A percentile compares a stretch with the other conserved stretches of the same genome.
Conservation (phyloP, 768 basidiomycete genomes). For the Macrolepiota albuminosa region DNA sequence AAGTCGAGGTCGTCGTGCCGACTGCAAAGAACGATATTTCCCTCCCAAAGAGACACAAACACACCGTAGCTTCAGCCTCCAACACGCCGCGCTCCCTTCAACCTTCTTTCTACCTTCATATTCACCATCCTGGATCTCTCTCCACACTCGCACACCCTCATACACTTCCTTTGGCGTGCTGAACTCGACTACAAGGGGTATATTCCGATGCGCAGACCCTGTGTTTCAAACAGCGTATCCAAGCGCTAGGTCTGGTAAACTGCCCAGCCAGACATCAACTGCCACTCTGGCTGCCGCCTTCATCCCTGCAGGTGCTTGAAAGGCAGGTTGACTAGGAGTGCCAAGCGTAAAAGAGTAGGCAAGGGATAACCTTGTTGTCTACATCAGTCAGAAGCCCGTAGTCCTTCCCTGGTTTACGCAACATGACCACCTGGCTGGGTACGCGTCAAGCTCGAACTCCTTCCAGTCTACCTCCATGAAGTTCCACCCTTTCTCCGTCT, state of each 20-base stretch:
- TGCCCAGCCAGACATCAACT: constrained; percentile 34
- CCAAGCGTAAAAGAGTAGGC: constrained; percentile 77
- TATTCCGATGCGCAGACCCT: constrained; percentile 28
- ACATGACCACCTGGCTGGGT: too few species aligned
- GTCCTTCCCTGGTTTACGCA: too few species aligned
- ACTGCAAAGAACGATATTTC: constrained; percentile 80
- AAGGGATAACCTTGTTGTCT: constrained; percentile 64
- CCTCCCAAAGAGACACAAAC: constrained; percentile 4
- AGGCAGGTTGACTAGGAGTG: constrained; percentile 63
- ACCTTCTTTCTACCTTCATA: constrained; percentile 6
- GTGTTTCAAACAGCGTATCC: constrained; percentile 62
- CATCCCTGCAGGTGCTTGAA: constrained; percentile 50
- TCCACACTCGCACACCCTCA: constrained; percentile 68
- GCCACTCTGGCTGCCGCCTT: constrained; percentile 38
- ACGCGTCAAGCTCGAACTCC: too few species aligned
- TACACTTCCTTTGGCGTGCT: constrained; percentile 60
- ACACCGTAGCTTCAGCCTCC: constrained; percentile 65
- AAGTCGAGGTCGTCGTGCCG: constrained; percentile 84
- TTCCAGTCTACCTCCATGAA: too few species aligned
- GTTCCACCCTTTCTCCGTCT: too few species aligned
- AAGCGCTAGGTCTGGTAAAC: constrained; percentile 63
- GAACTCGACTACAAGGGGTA: constrained; percentile 72
- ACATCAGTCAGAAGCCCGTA: not conserved
- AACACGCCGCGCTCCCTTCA: constrained; percentile 42
- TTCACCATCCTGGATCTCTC: constrained; percentile 31